Percentiles rank a stretch among this genome's conserved stretches.
These are phyloP conservation scores for Ophiostoma perfectum DNA, from an alignment of 2,329 filamentous ascomycete genomes.

Conservation along the genomic window DNA sequence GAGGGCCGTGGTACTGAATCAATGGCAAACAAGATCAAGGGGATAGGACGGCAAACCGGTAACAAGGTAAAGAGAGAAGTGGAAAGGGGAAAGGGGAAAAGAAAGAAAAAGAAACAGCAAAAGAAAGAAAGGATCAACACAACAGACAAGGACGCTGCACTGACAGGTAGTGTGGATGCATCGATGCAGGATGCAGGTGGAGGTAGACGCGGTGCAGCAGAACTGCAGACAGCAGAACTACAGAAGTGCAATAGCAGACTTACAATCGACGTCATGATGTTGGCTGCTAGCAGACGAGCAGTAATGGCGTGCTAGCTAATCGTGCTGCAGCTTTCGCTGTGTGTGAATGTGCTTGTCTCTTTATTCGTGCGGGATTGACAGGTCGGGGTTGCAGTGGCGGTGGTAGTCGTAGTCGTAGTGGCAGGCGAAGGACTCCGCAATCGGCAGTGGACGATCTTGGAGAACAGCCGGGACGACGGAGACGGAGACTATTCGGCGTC, in stretches of 20 bases:
- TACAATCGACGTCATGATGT: constrained; percentile 16
- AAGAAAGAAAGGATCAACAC: neutral
- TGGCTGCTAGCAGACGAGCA: neutral
- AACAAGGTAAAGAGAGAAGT: neutral
- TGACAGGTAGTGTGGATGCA: constrained; percentile 10
- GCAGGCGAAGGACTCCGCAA: neutral
- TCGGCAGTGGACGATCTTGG: neutral
- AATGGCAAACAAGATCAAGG: neutral
- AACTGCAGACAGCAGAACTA: neutral
- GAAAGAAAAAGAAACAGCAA: neutral
- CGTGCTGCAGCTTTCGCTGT: neutral
- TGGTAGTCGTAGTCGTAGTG: neutral
- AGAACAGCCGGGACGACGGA: neutral
- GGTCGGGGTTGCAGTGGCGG: too few species aligned
- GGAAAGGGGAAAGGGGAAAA: neutral
- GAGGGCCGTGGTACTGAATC: neutral
- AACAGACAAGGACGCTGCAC: neutral
- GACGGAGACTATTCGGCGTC: too few species aligned
- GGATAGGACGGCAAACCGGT: neutral
- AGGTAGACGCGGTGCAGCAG: neutral
- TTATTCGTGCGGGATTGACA: neutral
- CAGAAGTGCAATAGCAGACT: neutral
- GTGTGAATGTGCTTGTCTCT: neutral
- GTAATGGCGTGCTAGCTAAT: neutral
- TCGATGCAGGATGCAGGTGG: neutral